These are phyloP conservation scores for Arbutus unedo DNA, from an alignment of 148 eudicot species.

Conservation along the genomic window DNA sequence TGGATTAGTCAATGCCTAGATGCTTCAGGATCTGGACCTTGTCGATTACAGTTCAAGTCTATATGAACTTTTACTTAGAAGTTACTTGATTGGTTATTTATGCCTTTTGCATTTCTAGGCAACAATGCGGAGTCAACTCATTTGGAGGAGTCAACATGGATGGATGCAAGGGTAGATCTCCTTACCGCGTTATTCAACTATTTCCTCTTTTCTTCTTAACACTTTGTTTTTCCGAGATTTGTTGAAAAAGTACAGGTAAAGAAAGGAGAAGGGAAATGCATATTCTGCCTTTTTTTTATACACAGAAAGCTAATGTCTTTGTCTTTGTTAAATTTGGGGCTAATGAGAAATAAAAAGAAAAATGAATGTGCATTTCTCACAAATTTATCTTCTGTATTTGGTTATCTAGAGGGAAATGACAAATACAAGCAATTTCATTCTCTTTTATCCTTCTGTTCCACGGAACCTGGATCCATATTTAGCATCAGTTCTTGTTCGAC, in stretches of 20 bases:
- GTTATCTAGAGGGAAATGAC: neutral
- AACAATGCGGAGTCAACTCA: conserved; percentile 33
- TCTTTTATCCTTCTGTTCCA: neutral
- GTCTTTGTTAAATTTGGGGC: neutral
- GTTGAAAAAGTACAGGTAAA: neutral
- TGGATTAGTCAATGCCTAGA: neutral
- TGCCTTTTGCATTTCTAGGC: conserved; percentile 23
- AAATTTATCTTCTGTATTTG: neutral
- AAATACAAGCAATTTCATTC: neutral
- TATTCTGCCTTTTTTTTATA: no score
- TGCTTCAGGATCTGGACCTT: conserved; percentile 5
- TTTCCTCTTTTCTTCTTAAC: neutral
- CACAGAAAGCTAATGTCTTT: neutral
- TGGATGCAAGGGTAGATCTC: conserved; percentile 38
- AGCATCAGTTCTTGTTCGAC: neutral
- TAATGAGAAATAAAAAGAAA: neutral
- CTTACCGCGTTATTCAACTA: neutral
- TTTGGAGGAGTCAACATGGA: conserved; percentile 44
- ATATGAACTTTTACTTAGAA: no score
- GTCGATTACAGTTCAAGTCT: neutral
- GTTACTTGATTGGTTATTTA: conserved; percentile 1
- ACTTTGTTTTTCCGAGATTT: neutral
- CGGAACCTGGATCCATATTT: neutral
- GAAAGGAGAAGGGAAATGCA: neutral
- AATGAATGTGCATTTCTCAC: neutral